Evolutionary conservation across 176 grass and related monocot species (phyloP), one percentile per base, ranked within the genome.

Genomic region (Avena eriantha): DNA sequence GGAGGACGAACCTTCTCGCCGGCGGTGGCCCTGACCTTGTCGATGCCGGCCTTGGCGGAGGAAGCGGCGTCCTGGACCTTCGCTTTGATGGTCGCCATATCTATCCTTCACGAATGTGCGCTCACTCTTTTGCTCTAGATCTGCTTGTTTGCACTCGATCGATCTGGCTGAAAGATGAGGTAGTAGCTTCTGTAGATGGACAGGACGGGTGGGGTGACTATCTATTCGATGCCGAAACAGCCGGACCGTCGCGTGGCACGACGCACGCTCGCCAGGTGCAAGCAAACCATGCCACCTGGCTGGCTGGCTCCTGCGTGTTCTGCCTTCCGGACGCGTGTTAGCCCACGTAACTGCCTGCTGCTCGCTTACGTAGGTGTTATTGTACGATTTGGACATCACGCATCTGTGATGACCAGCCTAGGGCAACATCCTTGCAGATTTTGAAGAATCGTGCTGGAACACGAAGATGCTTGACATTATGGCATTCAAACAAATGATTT

Each of bases 21-120:
- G 35, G 90, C 82, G 2, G 85, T 73, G 57, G 89, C 89, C 89
- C 82, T 93, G 75, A 88, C 86, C 89, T 97, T 97, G 19, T 90
- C 90, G 82, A 86, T 86, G 56, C 85, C 84, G 65, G 95, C 88
- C 81, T 88, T 93, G 80, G 92, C 80, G 1, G 92, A 91, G 34
- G 95, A 84, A 0, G 82, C 88, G 19, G 79, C 74, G 81, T 93
- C 90, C 65, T 82, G 8, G 0, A 89, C 79, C 75, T 79, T 91
- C 7, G 80, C 92, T 80, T 91, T 93, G 10, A 82, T 77, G 24
- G 50, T 79, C 73, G 84, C 71, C 92, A 94, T 75, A 5, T 77
- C 4, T 24, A 70, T 78, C 51, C 51, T 77, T 36, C 24, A 33
- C 47, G 15, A 53, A 15, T 39, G 12, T 29, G 29, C 4, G 46